Evolutionary conservation across 2,329 filamentous ascomycete species (phyloP).

Genomic region (Penicillium sp.): DNA sequence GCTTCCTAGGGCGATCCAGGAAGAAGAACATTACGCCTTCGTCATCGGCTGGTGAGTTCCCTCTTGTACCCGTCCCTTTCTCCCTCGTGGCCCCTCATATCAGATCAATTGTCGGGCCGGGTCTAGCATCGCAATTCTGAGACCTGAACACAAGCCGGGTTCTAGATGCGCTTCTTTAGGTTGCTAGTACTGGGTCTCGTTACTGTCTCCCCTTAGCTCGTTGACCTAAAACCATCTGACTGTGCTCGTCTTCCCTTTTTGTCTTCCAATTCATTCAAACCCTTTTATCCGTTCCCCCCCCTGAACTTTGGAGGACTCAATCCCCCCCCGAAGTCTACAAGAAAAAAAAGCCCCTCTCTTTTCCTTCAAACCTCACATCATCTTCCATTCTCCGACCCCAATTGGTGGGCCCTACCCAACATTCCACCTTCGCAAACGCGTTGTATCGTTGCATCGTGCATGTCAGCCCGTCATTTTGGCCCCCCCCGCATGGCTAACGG

Average conservation of each 20-base stretch:
- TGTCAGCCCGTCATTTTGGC: constrained; percentile 18
- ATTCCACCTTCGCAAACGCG: background rate
- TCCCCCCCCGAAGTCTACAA: background rate
- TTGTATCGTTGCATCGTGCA: constrained; percentile 18
- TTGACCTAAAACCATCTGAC: background rate
- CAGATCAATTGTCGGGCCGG: background rate
- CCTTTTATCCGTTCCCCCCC: background rate
- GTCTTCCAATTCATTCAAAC: background rate
- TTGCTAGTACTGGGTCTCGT: constrained; percentile 6
- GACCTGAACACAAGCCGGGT: constrained; percentile 7
- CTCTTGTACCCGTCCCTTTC: background rate
- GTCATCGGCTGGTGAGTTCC: constrained; percentile 34
- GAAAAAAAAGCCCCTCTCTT: background rate
- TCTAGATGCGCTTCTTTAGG: constrained; percentile 6
- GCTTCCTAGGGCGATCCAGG: constrained; percentile 45
- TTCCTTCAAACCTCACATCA: constrained; percentile 1
- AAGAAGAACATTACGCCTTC: constrained; percentile 37
- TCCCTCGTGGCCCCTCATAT: background rate
- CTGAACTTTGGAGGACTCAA: background rate
- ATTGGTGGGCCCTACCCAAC: constrained; percentile 1
- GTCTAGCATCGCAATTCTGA: constrained; percentile 3
- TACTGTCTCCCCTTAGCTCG: background rate
- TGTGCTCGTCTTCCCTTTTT: background rate
- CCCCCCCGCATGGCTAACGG: constrained; percentile 35
- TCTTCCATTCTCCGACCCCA: constrained; percentile 15